Base-by-base conservation (phyloP, 2,329 filamentous ascomycete genomes). In the Colletotrichum sp. region DNA sequence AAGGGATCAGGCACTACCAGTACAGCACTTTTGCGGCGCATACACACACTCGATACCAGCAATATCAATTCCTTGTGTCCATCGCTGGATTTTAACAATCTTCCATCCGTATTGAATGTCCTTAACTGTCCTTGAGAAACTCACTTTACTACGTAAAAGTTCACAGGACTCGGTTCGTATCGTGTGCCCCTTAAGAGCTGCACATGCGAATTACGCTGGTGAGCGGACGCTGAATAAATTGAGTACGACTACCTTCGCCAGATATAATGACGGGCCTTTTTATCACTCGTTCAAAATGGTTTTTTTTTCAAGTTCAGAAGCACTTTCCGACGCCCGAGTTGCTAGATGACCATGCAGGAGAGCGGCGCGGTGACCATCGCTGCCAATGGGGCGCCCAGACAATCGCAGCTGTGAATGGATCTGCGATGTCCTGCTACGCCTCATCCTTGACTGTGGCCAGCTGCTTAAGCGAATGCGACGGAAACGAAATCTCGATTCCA, bases 81-180 rank as follows among this genome's bases (percentile, higher is more conserved):
- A n/a, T n/a, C 4, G 8, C 39, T 8, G 18, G 3, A n/a, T 10
- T 8, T 43, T 0, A 43, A 10, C 4, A 10, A 10, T 2, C 2
- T n/a, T n/a, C 8, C 8, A n/a, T n/a, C 16, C 1, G 0, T 2
- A 43, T 0, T 10, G 39, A 6, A n/a, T 10, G 39, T 6, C 18
- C 39, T 43, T 2, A 3, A 43, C 3, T 43, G 18, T 10, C 9
- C 5, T 10, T n/a, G 5, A 10, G 8, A 9, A n/a, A 6, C 39
- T 10, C 8, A 43, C 8, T 43, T 43, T 10, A 43, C 39, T 10
- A 9, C 3, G 7, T 43, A 18, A n/a, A 43, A 6, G 2, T 10
- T 6, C 39, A n/a, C 39, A 43, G 18, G 8, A 10, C 8, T 43
- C 16, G 8, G 18, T 43, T 43, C 18, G 8, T 8, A 43, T 43